Conservation (phyloP, 2,329 filamentous ascomycete genomes). For the Diaporthe nobilis region DNA sequence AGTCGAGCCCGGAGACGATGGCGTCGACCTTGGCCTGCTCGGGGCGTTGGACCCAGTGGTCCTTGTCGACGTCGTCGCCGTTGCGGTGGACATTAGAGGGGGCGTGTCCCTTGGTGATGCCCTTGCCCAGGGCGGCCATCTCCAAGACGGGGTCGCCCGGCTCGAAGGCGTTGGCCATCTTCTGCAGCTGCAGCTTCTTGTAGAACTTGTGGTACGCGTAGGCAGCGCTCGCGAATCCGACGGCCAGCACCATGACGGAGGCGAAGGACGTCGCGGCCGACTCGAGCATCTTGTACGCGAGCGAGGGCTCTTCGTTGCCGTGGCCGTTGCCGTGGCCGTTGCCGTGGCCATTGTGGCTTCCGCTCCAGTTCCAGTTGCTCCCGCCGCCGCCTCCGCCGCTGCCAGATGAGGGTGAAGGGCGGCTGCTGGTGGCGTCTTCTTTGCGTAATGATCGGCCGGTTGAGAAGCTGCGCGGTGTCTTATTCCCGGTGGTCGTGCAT, state of each 20-base stretch:
- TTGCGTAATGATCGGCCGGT: conserved; percentile 29
- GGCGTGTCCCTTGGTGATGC: conserved; percentile 59
- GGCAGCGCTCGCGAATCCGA: conserved; percentile 75
- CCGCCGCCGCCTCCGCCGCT: conserved; percentile 28
- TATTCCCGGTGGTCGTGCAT: conserved; percentile 21
- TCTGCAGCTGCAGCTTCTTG: conserved; percentile 90
- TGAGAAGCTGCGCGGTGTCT: conserved; percentile 20
- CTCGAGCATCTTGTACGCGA: conserved; percentile 77
- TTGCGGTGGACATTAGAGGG: conserved; percentile 21
- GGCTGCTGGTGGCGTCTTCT: not conserved
- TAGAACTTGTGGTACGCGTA: conserved; percentile 87
- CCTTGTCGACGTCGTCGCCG: conserved; percentile 54
- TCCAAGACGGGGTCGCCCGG: conserved; percentile 93
- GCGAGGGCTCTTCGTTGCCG: conserved; percentile 50
- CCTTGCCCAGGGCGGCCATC: conserved; percentile 77
- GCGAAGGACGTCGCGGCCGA: conserved; percentile 82
- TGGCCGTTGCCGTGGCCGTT: not conserved
- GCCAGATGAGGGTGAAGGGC: not conserved
- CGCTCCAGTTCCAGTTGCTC: too few relatives aligned
- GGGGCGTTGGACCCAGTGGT: conserved; percentile 86
- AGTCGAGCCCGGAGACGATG: conserved; percentile 81
- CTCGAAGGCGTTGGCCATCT: conserved; percentile 92
- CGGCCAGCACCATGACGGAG: conserved; percentile 79
- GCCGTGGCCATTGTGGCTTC: conserved; percentile 27
- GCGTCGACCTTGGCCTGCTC: conserved; percentile 86